phyloP scores from a whole-genome alignment of 129 eudicot species.

The Silybum marianum region DNA sequence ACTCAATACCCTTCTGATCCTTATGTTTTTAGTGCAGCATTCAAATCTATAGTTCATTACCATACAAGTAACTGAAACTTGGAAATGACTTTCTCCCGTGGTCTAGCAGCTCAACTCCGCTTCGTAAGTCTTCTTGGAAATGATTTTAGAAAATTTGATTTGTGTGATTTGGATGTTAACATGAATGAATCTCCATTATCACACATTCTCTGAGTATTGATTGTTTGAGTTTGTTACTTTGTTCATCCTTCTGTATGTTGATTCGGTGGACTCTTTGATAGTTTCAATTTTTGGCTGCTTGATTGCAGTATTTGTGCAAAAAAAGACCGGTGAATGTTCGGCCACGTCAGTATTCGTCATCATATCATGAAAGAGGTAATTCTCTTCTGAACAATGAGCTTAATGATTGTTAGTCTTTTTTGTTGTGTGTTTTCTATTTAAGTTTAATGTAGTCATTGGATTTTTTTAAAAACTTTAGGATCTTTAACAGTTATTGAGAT shows the following conservation, averaged over 20 bases:
- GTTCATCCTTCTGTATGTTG: background rate
- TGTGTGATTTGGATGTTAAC: background rate
- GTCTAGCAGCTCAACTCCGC: conserved; percentile 29
- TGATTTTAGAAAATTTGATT: background rate
- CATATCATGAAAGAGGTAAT: conserved; percentile 26
- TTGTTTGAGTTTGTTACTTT: background rate
- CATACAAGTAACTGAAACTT: background rate
- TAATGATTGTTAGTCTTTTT: background rate
- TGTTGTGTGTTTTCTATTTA: background rate
- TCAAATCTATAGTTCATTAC: background rate
- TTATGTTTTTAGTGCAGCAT: too few species aligned
- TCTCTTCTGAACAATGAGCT: background rate
- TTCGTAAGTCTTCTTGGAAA: conserved; percentile 21
- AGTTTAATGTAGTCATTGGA: background rate
- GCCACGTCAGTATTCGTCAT: conserved; percentile 36
- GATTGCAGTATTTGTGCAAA: conserved; percentile 45
- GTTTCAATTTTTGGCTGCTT: background rate
- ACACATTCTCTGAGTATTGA: conserved; percentile 1
- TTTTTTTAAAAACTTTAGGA: background rate
- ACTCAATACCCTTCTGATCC: background rate
- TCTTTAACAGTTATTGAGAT: background rate
- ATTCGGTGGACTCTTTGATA: background rate
- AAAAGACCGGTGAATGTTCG: conserved; percentile 46
- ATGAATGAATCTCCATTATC: background rate
- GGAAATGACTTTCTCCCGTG: background rate